Base-by-base conservation (phyloP, 148 eudicot species). In the Silene conica region DNA sequence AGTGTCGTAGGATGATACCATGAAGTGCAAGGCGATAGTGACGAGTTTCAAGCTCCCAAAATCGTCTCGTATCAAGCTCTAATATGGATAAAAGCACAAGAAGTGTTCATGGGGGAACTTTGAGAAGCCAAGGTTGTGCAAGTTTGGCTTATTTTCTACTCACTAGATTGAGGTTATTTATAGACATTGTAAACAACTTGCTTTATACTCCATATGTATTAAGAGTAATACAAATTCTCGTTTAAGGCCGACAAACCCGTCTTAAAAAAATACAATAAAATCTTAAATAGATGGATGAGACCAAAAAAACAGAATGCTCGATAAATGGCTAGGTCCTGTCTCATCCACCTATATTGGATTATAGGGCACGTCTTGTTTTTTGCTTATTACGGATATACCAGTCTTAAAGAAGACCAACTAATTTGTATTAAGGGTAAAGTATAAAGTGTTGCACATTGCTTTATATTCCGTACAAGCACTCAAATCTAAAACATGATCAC, bases 61-160 rank as follows among this genome's bases (percentile, higher is more conserved):
- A 13, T 50, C 55, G 55, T 50, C 16, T 50, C 18, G 55, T 50
- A 12, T 50, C 55, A 50, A 50, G 55, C 55, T 50, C 16, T 4
- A 50, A 50, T 4, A 50, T 50, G 55, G 48, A 11, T 25, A 28
- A 13, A 48, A 50, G 43, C 64, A 18, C 11, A n/a, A 41, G 76
- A 73, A 73, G 69, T 61, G 59, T 43, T 45, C 3, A 20, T 46
- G 56, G 61, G 69, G 67, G 34, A 61, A 61, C 34, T 73, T 2
- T 25, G 69, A 8, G 76, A 65, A 74, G 70, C 70, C 63, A 65
- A 52, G 26, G 11, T 11, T 19, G n/a, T 52, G 19, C 13, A 19
- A 8, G 21, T 34, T 71, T 56, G 63, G 74, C 63, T 56, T 31
- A 71, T 31, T 38, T 71, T 71, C 28, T 56, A 12, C 9, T 7